A percentile compares a stretch with the other conserved stretches of the same genome.
These are phyloP conservation scores for Dryas integrifolia DNA, from an alignment of 331 rosid genomes.

Conservation along the genomic window DNA sequence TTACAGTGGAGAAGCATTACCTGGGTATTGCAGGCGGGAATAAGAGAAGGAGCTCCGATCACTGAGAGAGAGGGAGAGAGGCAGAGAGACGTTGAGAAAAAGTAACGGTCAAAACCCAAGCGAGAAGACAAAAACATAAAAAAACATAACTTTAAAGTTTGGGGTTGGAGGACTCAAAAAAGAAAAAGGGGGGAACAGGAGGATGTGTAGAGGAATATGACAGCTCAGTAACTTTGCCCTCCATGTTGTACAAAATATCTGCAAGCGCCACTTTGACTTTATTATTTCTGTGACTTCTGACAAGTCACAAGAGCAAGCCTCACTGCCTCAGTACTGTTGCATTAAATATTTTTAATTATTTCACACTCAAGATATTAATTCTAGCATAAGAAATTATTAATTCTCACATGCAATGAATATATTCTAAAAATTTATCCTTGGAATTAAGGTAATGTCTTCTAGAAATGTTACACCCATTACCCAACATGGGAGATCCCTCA, in stretches of 20 bases:
- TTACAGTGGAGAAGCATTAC: slow-evolving; percentile 32
- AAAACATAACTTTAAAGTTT: slow-evolving; percentile 29
- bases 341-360: background rate
- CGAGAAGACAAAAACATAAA: slow-evolving; percentile 26
- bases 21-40: slow-evolving; percentile 38
- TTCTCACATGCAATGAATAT: background rate
- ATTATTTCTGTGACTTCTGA: background rate
- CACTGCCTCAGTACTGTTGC: background rate
- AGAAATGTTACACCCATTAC: too few species aligned
- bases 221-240: slow-evolving; percentile 18
- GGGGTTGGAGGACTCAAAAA: slow-evolving; percentile 39
- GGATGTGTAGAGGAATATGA: slow-evolving; percentile 34
- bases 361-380: background rate
- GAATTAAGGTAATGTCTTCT: too few species aligned
- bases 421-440: background rate
- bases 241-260: slow-evolving; percentile 13
- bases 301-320: background rate
- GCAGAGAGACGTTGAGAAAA: slow-evolving; percentile 65
- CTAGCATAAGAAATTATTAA: background rate
- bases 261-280: slow-evolving; percentile 22
- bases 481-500: too few species aligned
- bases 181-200: slow-evolving; percentile 28
- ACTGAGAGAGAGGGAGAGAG: slow-evolving; percentile 33
- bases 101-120: slow-evolving; percentile 82
- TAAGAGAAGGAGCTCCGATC: slow-evolving; percentile 47